Conservation (phyloP, 441 rosid species). For the Aquilaria agallochum region DNA sequence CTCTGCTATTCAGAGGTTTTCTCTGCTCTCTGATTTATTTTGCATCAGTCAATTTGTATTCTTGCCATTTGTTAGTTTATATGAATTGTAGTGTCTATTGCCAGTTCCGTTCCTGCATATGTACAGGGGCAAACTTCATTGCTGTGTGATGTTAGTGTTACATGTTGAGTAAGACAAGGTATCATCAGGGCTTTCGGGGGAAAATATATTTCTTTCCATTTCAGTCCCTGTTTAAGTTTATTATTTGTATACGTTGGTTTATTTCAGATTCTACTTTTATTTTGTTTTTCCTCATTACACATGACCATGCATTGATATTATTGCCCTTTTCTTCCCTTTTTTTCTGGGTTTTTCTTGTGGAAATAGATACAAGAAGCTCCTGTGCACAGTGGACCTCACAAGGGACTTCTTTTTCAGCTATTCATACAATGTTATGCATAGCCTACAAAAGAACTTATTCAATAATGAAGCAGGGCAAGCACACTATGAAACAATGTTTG, state of each 20-base stretch:
- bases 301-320: constrained; percentile 25
- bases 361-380: constrained; percentile 79
- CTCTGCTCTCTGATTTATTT: constrained; percentile 4
- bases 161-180: constrained; percentile 74
- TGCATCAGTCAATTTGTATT: constrained; percentile 18
- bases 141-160: constrained; percentile 54
- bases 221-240: constrained; percentile 16
- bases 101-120: constrained; percentile 52
- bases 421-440: constrained; percentile 66
- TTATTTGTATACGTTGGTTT: constrained; percentile 16
- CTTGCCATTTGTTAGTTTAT: constrained; percentile 31
- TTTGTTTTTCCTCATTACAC: constrained; percentile 7
- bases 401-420: constrained; percentile 89
- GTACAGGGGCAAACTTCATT: constrained; percentile 66
- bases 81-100: constrained; percentile 41
- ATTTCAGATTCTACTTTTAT: constrained; percentile 9
- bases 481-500: constrained; percentile 64
- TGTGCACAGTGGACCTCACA: constrained; percentile 65
- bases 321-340: constrained; percentile 25
- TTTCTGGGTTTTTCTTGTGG: constrained; percentile 22
- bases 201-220: constrained; percentile 23
- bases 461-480: constrained; percentile 37
- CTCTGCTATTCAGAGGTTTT: constrained; percentile 17
- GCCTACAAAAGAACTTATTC: constrained; percentile 61
- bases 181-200: constrained; percentile 58